A percentile compares a stretch with the other conserved stretches of the same genome.
phyloP scores from a whole-genome alignment of 2,329 filamentous ascomycete genomes.

The Colletotrichum falcatum region DNA sequence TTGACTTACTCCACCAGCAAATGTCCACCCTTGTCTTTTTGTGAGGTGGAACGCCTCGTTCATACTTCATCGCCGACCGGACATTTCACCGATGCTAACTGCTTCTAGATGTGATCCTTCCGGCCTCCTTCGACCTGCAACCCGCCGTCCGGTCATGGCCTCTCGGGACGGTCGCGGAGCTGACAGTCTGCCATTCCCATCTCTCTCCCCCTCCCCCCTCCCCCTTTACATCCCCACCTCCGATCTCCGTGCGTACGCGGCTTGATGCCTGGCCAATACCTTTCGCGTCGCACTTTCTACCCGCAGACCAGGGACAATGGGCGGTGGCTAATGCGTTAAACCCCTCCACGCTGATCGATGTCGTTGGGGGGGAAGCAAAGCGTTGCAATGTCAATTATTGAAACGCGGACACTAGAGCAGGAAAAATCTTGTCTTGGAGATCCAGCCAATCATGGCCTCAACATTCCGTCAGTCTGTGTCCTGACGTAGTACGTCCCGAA shows the following conservation, averaged over 20 bases:
- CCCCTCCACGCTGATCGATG: not conserved
- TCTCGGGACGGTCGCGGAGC: slow-evolving; percentile 29
- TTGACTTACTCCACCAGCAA: slow-evolving; percentile 20
- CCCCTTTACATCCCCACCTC: not conserved
- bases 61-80: slow-evolving; percentile 24
- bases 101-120: slow-evolving; percentile 22
- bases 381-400: slow-evolving; percentile 20
- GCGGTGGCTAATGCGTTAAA: slow-evolving; percentile 5
- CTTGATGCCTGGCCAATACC: slow-evolving; percentile 23
- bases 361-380: slow-evolving; percentile 13
- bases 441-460: slow-evolving; percentile 20
- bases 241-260: slow-evolving; percentile 32
- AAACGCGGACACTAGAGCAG: slow-evolving; percentile 21
- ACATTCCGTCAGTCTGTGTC: slow-evolving; percentile 27
- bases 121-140: slow-evolving; percentile 33
- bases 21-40: slow-evolving; percentile 19
- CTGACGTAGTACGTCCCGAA: slow-evolving; percentile 39
- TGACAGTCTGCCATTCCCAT: slow-evolving; percentile 19
- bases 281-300: slow-evolving; percentile 27
- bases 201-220: too few species aligned
- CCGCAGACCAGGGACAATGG: slow-evolving; percentile 18
- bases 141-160: slow-evolving; percentile 12
- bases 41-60: slow-evolving; percentile 15
- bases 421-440: slow-evolving; percentile 18
- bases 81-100: slow-evolving; percentile 39